A percentile compares a stretch with the other conserved stretches of the same genome.
These are phyloP conservation scores for Kuraishia floccosa DNA, from an alignment of 805 yeast genomes.

Conservation along the genomic window DNA sequence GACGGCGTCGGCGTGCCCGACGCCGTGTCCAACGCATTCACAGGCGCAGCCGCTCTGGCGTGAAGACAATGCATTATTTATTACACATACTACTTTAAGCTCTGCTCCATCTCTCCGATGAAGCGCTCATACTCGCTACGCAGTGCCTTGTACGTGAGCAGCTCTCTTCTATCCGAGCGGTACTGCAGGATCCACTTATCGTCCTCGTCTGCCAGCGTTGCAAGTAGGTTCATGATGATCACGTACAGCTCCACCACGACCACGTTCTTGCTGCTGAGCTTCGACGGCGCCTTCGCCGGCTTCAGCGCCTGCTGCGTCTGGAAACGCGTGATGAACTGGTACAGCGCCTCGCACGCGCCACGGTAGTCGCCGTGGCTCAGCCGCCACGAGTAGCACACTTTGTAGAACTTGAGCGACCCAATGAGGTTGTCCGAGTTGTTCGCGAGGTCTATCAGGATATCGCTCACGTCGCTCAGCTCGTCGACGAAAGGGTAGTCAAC, in stretches of 20 bases:
- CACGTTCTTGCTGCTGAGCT: slow-evolving; percentile 6
- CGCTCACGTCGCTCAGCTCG: slow-evolving; percentile 29
- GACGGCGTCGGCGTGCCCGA: slow-evolving; percentile 87
- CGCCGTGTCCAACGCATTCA: slow-evolving; percentile 55
- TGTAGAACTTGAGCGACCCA: slow-evolving; percentile 29
- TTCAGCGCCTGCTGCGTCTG: neutral
- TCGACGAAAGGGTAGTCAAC: slow-evolving; percentile 30
- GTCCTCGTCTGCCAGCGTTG: slow-evolving; percentile 19
- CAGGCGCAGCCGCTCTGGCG: slow-evolving; percentile 29
- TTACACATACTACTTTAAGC: too few relatives aligned
- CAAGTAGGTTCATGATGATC: slow-evolving; percentile 25
- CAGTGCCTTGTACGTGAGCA: too few relatives aligned
- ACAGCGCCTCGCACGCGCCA: slow-evolving; percentile 32
- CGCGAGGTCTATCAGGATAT: slow-evolving; percentile 21
- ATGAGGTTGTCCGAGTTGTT: slow-evolving; percentile 13
- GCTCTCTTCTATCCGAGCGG: too few relatives aligned
- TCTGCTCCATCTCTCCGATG: too few relatives aligned
- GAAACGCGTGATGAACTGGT: slow-evolving; percentile 23
- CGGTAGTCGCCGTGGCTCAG: slow-evolving; percentile 36
- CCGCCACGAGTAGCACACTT: slow-evolving; percentile 40
- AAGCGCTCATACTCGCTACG: too few relatives aligned
- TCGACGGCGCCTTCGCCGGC: slow-evolving; percentile 4
- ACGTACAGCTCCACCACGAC: slow-evolving; percentile 22
- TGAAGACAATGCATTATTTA: neutral
- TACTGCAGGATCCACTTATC: slow-evolving; percentile 25